Conservation (phyloP, 164 flowering plant genomes). For the Annona squamosa region DNA sequence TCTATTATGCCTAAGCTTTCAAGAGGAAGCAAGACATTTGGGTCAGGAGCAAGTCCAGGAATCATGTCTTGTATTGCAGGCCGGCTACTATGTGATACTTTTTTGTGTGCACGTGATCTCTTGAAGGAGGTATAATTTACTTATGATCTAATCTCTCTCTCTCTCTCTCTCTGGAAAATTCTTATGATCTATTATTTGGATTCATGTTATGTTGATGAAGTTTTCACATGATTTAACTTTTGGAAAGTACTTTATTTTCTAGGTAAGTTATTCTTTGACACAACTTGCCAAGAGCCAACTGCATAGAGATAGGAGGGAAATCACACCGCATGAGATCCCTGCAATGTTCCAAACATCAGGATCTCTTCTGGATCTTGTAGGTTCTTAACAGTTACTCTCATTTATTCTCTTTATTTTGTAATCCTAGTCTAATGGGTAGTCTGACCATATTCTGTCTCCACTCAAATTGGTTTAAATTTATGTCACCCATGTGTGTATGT, state of each 20-base stretch:
- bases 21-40: constrained; percentile 65
- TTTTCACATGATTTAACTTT: background rate
- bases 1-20: constrained; percentile 79
- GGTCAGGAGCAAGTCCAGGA: constrained; percentile 96
- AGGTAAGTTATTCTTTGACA: constrained; percentile 97
- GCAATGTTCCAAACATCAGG: constrained; percentile 63
- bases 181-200: background rate
- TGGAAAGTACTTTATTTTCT: constrained; percentile 17
- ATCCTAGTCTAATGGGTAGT: background rate
- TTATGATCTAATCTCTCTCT: background rate
- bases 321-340: constrained; percentile 73
- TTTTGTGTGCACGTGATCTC: constrained; percentile 79
- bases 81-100: constrained; percentile 94
- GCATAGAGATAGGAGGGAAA: constrained; percentile 83
- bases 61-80: constrained; percentile 96
- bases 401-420: background rate
- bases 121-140: constrained; percentile 66
- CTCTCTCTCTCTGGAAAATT: too few relatives aligned
- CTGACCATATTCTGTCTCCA: background rate
- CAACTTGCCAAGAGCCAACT: constrained; percentile 88
- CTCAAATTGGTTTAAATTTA: background rate
- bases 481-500: background rate
- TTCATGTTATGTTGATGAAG: background rate
- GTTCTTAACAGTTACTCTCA: constrained; percentile 24
- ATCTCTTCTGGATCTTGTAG: constrained; percentile 77